Base-by-base conservation (phyloP, 306 rosid species). In the Hippophae gyantsensis region DNA sequence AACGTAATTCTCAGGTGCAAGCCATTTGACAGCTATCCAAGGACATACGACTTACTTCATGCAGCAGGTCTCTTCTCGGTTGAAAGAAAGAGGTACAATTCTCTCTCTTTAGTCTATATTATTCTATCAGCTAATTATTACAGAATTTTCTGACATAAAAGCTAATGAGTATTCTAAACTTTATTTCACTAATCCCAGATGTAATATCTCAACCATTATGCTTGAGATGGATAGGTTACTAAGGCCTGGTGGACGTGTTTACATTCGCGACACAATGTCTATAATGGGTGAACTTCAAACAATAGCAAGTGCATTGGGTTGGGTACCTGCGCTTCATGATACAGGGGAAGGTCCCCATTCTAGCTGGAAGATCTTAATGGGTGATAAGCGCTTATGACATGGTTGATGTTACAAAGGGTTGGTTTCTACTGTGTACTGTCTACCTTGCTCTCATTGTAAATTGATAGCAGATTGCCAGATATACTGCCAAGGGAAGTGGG, bases 11-110 rank as follows among this genome's bases (percentile, higher is more conserved):
- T 18, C 23, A 90, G 98, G 98, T 90, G 98, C 9, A 96, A 90
- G 68, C 95, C 98, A 13, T 87, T 90, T 65, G 96, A 90, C 65
- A 85, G 96, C 48, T 90, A 90, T 66, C 98, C 96, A 27, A 85
- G 92, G 81, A 87, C 98, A 18, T 90, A 90, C n/a, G 96, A 87
- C 73, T 73, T 90, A 51, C 56, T 90, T 42, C 90, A 90, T 47
- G 95, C 95, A n/a, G 81, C 89, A 2, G 85, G 87, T 65, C 88
- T 90, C 38, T 87, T 87, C 80, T 82, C 96, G 43, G 44, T 69
- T 25, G 95, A 90, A 72, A 72, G 81, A 56, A 87, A 79, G 70
- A 74, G 95, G 98, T 87, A 55, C 43, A 54, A 32, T 62, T 43
- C n/a, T 66, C 62, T 57, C 14, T 43, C 49, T 32, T 13, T 48